Conservation (phyloP, 1,284 basidiomycete species). For the Phlebopus sp. region DNA sequence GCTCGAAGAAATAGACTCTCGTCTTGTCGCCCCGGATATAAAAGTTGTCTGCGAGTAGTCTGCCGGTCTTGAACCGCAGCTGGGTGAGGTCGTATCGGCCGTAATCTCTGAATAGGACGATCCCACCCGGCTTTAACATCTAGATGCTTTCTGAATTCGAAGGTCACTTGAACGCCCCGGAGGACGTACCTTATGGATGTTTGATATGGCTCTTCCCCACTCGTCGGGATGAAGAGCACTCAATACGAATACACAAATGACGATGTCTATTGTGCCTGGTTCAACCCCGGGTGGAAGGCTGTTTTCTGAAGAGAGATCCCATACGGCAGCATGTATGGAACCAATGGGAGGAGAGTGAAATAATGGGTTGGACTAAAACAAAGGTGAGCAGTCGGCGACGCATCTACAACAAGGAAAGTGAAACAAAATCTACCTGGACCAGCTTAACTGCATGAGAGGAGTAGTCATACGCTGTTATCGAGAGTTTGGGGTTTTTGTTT, state of each 20-base stretch:
- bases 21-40: conserved; percentile 97
- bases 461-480: conserved; percentile 86
- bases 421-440: conserved; percentile 61
- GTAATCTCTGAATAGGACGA: conserved; percentile 89
- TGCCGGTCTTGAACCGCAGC: conserved; percentile 85
- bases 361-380: conserved; percentile 58
- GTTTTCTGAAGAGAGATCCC: conserved; percentile 78
- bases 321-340: conserved; percentile 78
- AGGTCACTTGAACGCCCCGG: not conserved
- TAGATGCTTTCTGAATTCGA: conserved; percentile 29
- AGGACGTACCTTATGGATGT: conserved; percentile 67
- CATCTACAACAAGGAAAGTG: not conserved
- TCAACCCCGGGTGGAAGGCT: conserved; percentile 64
- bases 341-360: conserved; percentile 70
- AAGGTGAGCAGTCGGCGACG: too few species aligned
- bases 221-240: conserved; percentile 93
- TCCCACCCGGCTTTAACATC: conserved; percentile 89
- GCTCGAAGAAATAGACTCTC: conserved; percentile 91
- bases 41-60: conserved; percentile 90
- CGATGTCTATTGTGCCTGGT: conserved; percentile 76
- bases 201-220: conserved; percentile 85
- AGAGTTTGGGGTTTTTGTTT: conserved; percentile 81
- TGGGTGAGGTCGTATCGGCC: conserved; percentile 94
- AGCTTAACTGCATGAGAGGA: conserved; percentile 86
- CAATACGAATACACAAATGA: conserved; percentile 93